Conservation (phyloP, 1,284 basidiomycete genomes). For the Papiliotrema fonsecae region DNA sequence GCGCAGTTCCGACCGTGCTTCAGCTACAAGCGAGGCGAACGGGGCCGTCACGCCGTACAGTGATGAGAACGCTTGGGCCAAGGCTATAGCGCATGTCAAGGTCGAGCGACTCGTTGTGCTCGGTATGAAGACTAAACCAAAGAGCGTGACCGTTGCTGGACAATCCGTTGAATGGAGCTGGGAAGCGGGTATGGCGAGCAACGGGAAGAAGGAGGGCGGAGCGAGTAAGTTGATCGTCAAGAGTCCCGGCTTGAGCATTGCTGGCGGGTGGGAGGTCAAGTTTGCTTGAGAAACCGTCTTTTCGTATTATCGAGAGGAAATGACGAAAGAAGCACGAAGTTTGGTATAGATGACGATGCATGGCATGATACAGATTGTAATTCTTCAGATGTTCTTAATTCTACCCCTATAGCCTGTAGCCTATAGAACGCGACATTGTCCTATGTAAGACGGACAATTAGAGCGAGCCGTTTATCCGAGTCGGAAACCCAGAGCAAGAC, state of each 20-base stretch:
- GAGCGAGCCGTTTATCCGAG: constrained; percentile 42
- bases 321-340: background rate
- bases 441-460: too few species aligned
- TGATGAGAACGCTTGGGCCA: constrained; percentile 61
- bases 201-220: constrained; percentile 57
- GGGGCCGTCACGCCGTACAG: constrained; percentile 46
- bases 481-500: constrained; percentile 51
- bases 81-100: constrained; percentile 60
- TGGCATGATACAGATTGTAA: background rate
- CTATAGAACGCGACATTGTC: too few species aligned
- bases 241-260: constrained; percentile 66
- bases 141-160: constrained; percentile 52
- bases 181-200: constrained; percentile 54
- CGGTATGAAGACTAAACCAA: constrained; percentile 61
- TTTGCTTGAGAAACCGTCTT: too few species aligned
- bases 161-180: constrained; percentile 54
- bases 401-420: background rate
- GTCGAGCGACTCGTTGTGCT: constrained; percentile 77
- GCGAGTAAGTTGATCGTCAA: constrained; percentile 68
- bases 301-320: too few species aligned
- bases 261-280: constrained; percentile 64
- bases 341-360: background rate
- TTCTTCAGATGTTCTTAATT: background rate
- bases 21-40: constrained; percentile 7
- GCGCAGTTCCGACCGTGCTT: constrained; percentile 8